Conservation (phyloP, 805 yeast genomes). For the Ogataea nitratoaversa region DNA sequence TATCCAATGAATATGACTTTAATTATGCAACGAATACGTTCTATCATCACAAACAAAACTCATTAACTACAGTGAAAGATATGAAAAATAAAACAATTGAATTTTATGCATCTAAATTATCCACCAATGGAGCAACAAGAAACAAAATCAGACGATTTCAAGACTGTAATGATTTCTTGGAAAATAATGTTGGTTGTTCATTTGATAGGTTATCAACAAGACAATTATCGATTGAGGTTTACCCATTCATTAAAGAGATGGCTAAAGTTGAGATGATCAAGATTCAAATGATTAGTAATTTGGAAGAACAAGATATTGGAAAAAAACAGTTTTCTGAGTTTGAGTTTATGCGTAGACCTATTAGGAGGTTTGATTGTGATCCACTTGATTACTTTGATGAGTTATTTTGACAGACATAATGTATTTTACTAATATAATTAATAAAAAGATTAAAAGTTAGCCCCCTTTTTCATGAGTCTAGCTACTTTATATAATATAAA, state of each 20-base stretch:
- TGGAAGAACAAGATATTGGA: too few relatives aligned
- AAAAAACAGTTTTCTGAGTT: too few relatives aligned
- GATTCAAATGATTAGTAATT: constrained; percentile 2
- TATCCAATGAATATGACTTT: neutral
- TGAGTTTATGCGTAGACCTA: neutral
- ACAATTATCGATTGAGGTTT: constrained; percentile 18
- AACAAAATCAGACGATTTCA: constrained; percentile 12
- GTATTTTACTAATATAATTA: too few relatives aligned
- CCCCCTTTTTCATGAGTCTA: too few relatives aligned
- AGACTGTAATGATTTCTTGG: constrained; percentile 20
- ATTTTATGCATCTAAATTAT: constrained; percentile 26
- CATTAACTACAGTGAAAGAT: neutral
- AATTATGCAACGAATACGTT: neutral
- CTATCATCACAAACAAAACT: neutral
- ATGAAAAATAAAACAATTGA: constrained; percentile 11
- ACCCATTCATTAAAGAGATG: constrained; percentile 27
- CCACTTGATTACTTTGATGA: constrained; percentile 16
- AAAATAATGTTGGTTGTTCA: constrained; percentile 17
- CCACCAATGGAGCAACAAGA: constrained; percentile 24
- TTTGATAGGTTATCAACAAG: constrained; percentile 17
- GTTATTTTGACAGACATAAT: constrained; percentile 5
- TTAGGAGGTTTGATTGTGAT: constrained; percentile 12
- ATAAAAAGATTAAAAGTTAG: too few relatives aligned
- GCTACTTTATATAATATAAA: too few relatives aligned
- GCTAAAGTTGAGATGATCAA: constrained; percentile 23